phyloP scores from a whole-genome alignment of 2,329 filamentous ascomycete genomes.

The Alternaria triticimaculans region DNA sequence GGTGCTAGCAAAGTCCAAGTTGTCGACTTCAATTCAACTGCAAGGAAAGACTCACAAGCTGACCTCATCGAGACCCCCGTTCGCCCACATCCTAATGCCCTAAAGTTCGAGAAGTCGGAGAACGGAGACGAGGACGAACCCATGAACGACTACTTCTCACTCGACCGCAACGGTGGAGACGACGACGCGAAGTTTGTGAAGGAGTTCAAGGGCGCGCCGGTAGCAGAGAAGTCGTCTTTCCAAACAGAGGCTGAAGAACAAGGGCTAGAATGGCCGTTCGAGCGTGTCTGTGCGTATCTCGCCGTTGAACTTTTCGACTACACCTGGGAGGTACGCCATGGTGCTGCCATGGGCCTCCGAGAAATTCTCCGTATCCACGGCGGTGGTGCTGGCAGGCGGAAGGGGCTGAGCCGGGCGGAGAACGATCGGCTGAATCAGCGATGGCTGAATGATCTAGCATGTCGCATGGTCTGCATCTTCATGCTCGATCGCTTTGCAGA shows the following conservation, averaged over 20 bases:
- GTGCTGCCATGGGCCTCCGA: conserved; percentile 91
- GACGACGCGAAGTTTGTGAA: conserved; percentile 92
- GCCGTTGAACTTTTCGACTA: conserved; percentile 92
- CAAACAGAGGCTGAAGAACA: conserved; percentile 78
- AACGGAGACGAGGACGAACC: conserved; percentile 62
- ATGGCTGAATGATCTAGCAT: conserved; percentile 96
- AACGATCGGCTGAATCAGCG: conserved; percentile 81
- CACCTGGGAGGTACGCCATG: conserved; percentile 94
- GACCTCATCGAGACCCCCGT: conserved; percentile 64
- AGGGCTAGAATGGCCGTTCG: conserved; percentile 90
- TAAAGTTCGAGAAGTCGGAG: conserved; percentile 67
- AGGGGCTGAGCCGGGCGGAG: conserved; percentile 71
- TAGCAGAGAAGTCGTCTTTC: conserved; percentile 85
- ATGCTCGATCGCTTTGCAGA: conserved; percentile 98
- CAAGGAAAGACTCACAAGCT: conserved; percentile 65
- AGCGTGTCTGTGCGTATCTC: conserved; percentile 90
- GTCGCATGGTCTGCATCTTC: conserved; percentile 90
- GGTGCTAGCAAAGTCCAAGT: conserved; percentile 89
- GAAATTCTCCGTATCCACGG: conserved; percentile 94
- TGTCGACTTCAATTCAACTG: conserved; percentile 78
- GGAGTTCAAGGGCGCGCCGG: conserved; percentile 86
- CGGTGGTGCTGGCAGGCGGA: conserved; percentile 79
- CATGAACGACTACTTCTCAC: conserved; percentile 80
- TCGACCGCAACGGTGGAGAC: conserved; percentile 80
- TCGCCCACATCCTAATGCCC: conserved; percentile 52